phyloP scores from a whole-genome alignment of 495 filamentous ascomycete species.

The Sporormia fimetaria region DNA sequence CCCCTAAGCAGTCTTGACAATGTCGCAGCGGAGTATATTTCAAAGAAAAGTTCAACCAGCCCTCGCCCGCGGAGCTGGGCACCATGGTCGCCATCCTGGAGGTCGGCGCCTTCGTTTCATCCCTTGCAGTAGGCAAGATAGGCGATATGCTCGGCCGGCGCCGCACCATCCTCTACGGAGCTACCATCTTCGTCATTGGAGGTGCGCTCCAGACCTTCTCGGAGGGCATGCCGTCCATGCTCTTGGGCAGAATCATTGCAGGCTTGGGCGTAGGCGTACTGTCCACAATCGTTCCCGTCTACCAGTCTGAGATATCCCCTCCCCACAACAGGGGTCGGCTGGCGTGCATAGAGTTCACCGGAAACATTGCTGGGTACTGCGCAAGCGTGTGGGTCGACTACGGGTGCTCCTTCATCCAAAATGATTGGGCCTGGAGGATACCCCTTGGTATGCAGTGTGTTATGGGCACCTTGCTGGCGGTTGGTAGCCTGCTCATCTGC shows the following conservation, averaged over 20 bases:
- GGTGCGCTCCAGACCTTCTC: slow-evolving; percentile 78
- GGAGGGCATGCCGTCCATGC: slow-evolving; percentile 79
- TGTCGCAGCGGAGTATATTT: slow-evolving; percentile 64
- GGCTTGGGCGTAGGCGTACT: slow-evolving; percentile 89
- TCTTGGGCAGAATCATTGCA: slow-evolving; percentile 78
- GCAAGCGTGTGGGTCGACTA: slow-evolving; percentile 98
- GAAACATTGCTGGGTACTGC: slow-evolving; percentile 90
- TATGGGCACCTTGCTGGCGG: slow-evolving; percentile 74
- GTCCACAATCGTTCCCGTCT: slow-evolving; percentile 94
- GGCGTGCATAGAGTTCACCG: slow-evolving; percentile 95
- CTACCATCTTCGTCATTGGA: slow-evolving; percentile 81
- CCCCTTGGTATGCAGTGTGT: slow-evolving; percentile 87
- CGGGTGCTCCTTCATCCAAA: slow-evolving; percentile 81
- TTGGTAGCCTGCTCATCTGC: slow-evolving; percentile 84
- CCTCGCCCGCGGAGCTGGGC: slow-evolving; percentile 70
- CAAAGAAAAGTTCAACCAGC: slow-evolving; percentile 82
- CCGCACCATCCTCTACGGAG: slow-evolving; percentile 87
- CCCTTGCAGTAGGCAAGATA: slow-evolving; percentile 73
- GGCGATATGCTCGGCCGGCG: slow-evolving; percentile 87
- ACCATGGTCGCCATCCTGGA: slow-evolving; percentile 97
- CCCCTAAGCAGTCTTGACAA: slow-evolving; percentile 7
- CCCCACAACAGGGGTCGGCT: slow-evolving; percentile 91
- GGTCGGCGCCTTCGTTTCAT: slow-evolving; percentile 84
- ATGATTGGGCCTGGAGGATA: slow-evolving; percentile 78
- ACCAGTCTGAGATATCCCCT: slow-evolving; percentile 95